Percentiles rank a stretch among this genome's conserved stretches.
These are phyloP conservation scores for Xylaria venustula DNA, from an alignment of 495 filamentous ascomycete genomes.

Conservation along the genomic window DNA sequence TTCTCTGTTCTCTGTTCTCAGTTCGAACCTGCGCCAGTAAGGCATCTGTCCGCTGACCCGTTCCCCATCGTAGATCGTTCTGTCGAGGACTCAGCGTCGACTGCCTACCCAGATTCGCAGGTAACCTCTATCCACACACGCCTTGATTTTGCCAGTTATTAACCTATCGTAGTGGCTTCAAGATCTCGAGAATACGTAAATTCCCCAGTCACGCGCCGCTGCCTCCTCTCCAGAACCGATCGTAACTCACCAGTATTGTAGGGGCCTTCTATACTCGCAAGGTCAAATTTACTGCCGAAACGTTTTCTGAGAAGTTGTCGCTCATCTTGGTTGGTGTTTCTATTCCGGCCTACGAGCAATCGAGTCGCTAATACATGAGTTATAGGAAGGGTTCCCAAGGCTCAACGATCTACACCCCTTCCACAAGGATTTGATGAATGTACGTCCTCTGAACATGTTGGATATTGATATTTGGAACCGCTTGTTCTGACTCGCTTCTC, in stretches of 20 bases:
- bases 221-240: not conserved
- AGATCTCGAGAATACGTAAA: constrained; percentile 88
- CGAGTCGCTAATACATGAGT: constrained; percentile 53
- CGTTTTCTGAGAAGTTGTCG: constrained; percentile 87
- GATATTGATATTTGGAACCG: not conserved
- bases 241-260: not conserved
- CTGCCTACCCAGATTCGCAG: constrained; percentile 89
- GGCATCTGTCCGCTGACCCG: not conserved
- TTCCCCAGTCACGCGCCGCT: constrained; percentile 2
- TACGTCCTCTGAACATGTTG: not conserved
- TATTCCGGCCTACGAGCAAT: not conserved
- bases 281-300: constrained; percentile 98
- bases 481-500: constrained; percentile 56
- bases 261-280: constrained; percentile 92
- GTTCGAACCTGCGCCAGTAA: no score
- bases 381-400: constrained; percentile 84
- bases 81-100: constrained; percentile 89
- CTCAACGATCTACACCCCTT: constrained; percentile 96
- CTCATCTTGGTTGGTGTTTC: constrained; percentile 6
- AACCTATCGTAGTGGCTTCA: constrained; percentile 61
- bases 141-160: not conserved
- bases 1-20: no score
- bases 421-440: constrained; percentile 62
- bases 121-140: not conserved
- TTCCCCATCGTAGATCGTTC: constrained; percentile 59